Evolutionary conservation across 2,329 filamentous ascomycete species (phyloP).

Genomic region (Alternaria conjuncta): DNA sequence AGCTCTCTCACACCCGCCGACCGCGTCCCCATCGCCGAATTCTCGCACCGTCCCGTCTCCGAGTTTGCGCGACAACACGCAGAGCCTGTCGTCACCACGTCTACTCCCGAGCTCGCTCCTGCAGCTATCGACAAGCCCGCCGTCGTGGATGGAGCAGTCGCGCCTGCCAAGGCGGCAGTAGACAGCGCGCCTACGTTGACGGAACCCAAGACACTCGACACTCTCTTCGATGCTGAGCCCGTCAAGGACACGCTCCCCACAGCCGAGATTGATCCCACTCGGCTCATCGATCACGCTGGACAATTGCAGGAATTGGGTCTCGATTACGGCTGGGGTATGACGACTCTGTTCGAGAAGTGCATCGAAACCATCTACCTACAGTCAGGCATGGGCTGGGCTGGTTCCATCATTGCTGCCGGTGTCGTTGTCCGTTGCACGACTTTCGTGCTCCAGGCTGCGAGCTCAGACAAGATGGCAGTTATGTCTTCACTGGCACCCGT

Average conservation of each 20-base stretch:
- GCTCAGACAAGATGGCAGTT: conserved; percentile 67
- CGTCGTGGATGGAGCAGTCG: conserved; percentile 32
- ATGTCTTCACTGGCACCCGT: conserved; percentile 67
- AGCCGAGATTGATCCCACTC: conserved; percentile 50
- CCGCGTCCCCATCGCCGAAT: conserved; percentile 27
- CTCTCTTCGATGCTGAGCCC: conserved; percentile 24
- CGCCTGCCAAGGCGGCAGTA: conserved; percentile 8
- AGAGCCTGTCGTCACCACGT: conserved; percentile 35
- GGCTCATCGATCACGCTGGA: conserved; percentile 77
- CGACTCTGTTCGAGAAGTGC: conserved; percentile 73
- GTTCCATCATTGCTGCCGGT: conserved; percentile 70
- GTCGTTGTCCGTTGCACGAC: conserved; percentile 69
- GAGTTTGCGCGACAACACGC: conserved; percentile 13
- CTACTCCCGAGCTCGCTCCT: conserved; percentile 44
- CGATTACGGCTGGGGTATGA: conserved; percentile 85
- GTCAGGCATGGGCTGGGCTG: conserved; percentile 81
- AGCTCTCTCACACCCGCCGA: conserved; percentile 16
- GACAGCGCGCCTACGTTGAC: conserved; percentile 9
- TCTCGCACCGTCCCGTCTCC: conserved; percentile 21
- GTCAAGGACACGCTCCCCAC: conserved; percentile 21
- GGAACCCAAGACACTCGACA: conserved; percentile 27
- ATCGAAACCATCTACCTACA: conserved; percentile 85
- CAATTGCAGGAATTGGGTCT: conserved; percentile 83
- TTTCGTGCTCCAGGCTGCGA: conserved; percentile 65
- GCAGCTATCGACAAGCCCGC: conserved; percentile 44